Evolutionary conservation across 176 grass and related monocot genomes (phyloP).

Genomic region (Saccharum spontaneum): DNA sequence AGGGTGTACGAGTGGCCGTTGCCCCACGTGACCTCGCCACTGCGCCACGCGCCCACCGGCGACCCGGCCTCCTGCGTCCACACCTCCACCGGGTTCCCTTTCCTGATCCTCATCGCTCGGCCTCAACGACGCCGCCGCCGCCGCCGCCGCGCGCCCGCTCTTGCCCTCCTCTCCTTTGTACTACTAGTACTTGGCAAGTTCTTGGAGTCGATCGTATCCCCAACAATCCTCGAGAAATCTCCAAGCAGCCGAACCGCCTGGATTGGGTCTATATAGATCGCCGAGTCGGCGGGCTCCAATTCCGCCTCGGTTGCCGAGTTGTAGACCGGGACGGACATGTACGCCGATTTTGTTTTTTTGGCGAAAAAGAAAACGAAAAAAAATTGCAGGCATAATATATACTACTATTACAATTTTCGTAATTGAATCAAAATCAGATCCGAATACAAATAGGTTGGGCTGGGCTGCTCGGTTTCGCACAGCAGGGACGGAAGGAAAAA

Average conservation of each 20-base stretch:
- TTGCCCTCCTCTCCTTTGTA: not conserved
- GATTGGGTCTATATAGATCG: constrained; percentile 25
- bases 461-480: no score
- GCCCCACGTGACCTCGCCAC: constrained; percentile 55
- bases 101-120: constrained; percentile 53
- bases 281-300: constrained; percentile 15
- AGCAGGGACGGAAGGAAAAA: no score
- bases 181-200: not conserved
- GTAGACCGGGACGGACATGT: not conserved
- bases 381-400: not conserved
- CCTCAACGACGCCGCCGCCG: not conserved
- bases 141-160: not conserved
- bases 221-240: not conserved
- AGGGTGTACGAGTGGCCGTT: constrained; percentile 66
- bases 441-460: no score
- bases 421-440: not conserved
- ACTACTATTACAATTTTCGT: no score
- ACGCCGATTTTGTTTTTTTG: not conserved
- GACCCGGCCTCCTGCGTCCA: constrained; percentile 11
- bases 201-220: not conserved
- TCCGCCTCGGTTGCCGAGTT: not conserved
- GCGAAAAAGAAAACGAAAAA: not conserved
- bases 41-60: constrained; percentile 51
- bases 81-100: constrained; percentile 56
- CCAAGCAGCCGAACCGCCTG: not conserved